Conservation (phyloP, 495 filamentous ascomycete genomes). For the Daldinia concentrica region DNA sequence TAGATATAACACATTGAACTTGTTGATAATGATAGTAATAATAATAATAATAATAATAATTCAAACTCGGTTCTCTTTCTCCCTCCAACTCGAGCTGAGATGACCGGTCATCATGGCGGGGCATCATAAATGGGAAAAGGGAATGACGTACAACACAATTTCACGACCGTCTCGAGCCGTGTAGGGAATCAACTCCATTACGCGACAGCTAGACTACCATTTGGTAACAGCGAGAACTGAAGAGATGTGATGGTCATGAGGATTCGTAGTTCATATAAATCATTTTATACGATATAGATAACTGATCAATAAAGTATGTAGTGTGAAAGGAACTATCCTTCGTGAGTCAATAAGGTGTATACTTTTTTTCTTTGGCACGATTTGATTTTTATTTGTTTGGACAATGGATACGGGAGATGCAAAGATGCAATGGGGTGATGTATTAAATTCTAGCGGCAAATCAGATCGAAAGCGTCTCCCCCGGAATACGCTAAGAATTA, state of each 20-base stretch:
- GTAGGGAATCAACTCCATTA: constrained; percentile 73
- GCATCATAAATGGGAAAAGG: background rate
- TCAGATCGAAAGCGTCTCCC: constrained; percentile 15
- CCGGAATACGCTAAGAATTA: constrained; percentile 28
- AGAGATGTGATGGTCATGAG: constrained; percentile 13
- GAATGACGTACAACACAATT: constrained; percentile 67
- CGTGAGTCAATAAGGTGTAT: background rate
- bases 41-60: background rate
- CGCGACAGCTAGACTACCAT: constrained; percentile 29
- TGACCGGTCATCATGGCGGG: background rate
- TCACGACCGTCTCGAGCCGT: constrained; percentile 67
- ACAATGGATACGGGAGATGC: constrained; percentile 1
- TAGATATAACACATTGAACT: background rate
- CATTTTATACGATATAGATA: constrained; percentile 27
- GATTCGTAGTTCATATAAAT: background rate
- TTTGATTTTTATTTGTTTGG: constrained; percentile 9
- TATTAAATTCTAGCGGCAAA: constrained; percentile 1
- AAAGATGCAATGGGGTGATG: constrained; percentile 20
- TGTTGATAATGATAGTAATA: background rate
- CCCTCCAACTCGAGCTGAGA: background rate
- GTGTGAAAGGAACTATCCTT: constrained; percentile 7
- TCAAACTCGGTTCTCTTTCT: background rate
- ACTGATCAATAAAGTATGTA: background rate
- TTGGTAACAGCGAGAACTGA: constrained; percentile 9
- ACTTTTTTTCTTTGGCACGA: constrained; percentile 9